Evolutionary conservation across 306 rosid species (phyloP).

Genomic region (Begonia loranthoides): DNA sequence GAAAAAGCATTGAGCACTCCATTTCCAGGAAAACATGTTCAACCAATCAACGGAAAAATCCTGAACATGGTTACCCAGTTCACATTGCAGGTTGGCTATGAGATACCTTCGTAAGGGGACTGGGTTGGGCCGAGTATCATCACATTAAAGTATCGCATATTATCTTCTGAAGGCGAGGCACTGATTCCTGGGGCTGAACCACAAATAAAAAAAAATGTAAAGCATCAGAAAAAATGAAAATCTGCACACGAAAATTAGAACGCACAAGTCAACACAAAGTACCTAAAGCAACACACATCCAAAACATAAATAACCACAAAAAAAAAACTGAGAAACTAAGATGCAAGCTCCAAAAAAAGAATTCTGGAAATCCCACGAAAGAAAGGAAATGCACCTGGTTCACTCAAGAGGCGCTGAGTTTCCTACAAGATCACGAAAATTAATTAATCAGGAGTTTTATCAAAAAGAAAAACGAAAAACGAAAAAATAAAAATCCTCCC

Average conservation of each 20-base stretch:
- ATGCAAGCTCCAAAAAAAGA: slow-evolving; percentile 2
- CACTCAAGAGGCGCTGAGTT: slow-evolving; percentile 97
- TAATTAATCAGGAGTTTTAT: slow-evolving; percentile 7
- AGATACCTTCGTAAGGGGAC: slow-evolving; percentile 88
- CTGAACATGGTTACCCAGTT: neutral
- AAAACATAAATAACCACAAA: neutral
- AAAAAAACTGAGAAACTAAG: neutral
- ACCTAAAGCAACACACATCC: neutral
- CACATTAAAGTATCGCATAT: slow-evolving; percentile 94
- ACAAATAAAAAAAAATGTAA: slow-evolving; percentile 11
- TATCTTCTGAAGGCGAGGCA: slow-evolving; percentile 94
- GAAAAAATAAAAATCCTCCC: neutral
- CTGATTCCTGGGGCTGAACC: slow-evolving; percentile 91
- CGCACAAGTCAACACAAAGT: neutral
- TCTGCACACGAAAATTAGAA: neutral
- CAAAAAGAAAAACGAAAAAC: slow-evolving; percentile 3
- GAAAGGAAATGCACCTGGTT: slow-evolving; percentile 49
- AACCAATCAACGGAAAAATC: neutral
- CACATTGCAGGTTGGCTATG: neutral
- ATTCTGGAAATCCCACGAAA: slow-evolving; percentile 1
- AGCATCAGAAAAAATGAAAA: neutral
- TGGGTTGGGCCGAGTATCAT: slow-evolving; percentile 98
- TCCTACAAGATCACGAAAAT: slow-evolving; percentile 44
- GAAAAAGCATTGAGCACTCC: neutral
- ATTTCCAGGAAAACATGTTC: neutral